Base-by-base conservation (phyloP, 495 filamentous ascomycete species). In the Mytilinidion resinicola region DNA sequence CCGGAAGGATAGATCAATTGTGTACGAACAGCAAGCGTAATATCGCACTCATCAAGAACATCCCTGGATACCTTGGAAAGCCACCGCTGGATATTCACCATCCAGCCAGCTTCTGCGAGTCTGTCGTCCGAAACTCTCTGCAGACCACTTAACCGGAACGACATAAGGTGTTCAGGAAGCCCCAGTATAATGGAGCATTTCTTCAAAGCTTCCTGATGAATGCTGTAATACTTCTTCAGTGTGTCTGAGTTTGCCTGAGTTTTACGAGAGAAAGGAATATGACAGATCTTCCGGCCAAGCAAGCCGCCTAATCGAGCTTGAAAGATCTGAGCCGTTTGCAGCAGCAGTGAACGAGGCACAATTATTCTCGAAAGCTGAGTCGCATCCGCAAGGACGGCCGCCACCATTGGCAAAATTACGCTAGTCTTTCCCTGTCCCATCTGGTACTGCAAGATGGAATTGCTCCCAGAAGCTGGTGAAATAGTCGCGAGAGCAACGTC, bases 31-130 rank as follows among this genome's bases (percentile, higher is more conserved):
- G 77, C 71, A 9, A 84, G 55, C 0, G 77, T 80, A 38, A 73
- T 74, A 54, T 84, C 81, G 5, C 73, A 79, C 54, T 84, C 81
- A 60, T 84, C 81, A 2, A 84, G 65, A 1, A 84, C 67, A 64
- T 84, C 81, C 7, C 80, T 74, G 39, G 21, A 70, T 76, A 14
- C 60, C 57, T 0, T 53, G 15, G 12, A 72, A 68, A 83, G 41
- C 79, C 79, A 81, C 3, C 49, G 50, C 53, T 83, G 76, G 6
- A 78, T 68, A 14, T 56, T 63, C 35, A 75, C 69, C 69, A 82
- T 76, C n/a, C 61, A 52, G 4, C 19, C 44, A 0, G 78, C 79
- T 51, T 72, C 69, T 10, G 65, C 50, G 15, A 74, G 25, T 20
- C 70, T 65, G 1, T 55, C 60, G 58, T 78, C 73, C 1, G 72